Base-by-base conservation (phyloP, 805 yeast species). In the Vanderwaltozyma polyspora region DNA sequence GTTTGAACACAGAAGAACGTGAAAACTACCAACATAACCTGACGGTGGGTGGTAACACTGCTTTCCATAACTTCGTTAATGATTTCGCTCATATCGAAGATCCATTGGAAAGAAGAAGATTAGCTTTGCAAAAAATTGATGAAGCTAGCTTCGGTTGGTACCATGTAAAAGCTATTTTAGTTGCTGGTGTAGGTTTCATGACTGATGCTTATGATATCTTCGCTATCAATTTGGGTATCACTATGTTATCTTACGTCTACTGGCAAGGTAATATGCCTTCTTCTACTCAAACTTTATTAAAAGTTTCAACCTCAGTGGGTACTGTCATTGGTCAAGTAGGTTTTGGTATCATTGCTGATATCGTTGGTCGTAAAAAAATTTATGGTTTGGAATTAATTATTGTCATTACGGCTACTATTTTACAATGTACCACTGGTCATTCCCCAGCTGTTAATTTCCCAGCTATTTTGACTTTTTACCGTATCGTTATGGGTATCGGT, bases 201-300 rank as follows among this genome's bases (percentile, higher is more conserved):
- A 85, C 94, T 19, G 95, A 85, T 63, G 75, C 95, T 36, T 85
- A 86, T 61, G 95, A 86, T 67, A 82, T 86, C 46, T 86, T 85
- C 51, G 87, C 95, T 46, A 85, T 85, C 49, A 82, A 80, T 62
- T 65, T 85, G 65, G 89, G 81, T 59, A 63, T 82, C 35, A 53
- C 87, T 34, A 83, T 85, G 87, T 61, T 85, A 70, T 59, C 72
- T 23, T 76, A 79, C 49, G 93, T 78, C 36, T 82, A 60, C 68
- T 85, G 87, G 86, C 62, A 58, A 13, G 69, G 71, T 37, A 31
- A 40, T 18, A 71, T 77, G 39, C 94, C 95, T 25, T 48, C 69
- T 37, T 76, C 93, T 32, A 80, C 93, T 34, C 58, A 64, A 38
- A 84, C 94, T 37, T 64, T 84, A 45, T 61, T 85, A 45, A 85